phyloP scores from a whole-genome alignment of 106 monocot species.

The Chionographis japonica region DNA sequence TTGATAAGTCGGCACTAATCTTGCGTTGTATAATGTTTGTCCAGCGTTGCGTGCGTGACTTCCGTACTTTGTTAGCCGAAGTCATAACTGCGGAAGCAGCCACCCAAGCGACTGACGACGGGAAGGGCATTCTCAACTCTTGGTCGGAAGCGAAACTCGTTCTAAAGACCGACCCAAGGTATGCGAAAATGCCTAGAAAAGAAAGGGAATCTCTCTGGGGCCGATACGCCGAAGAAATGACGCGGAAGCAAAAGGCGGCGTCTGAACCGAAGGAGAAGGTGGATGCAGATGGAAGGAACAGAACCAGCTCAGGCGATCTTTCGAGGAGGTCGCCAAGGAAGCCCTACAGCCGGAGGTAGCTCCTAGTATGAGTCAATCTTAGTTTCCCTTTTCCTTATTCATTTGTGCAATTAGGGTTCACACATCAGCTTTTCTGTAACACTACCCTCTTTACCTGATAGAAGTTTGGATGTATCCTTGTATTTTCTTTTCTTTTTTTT shows the following conservation, averaged over 20 bases:
- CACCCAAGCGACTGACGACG: slow-evolving; percentile 24
- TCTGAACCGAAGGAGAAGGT: slow-evolving; percentile 35
- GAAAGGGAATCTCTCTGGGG: slow-evolving; percentile 76
- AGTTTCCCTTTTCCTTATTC: too few relatives aligned
- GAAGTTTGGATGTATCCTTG: too few relatives aligned
- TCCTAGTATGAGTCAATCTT: not conserved
- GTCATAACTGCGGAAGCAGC: slow-evolving; percentile 60
- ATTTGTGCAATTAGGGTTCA: too few relatives aligned
- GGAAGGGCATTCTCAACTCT: slow-evolving; percentile 61
- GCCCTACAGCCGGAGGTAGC: slow-evolving; percentile 16
- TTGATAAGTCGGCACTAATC: too few relatives aligned
- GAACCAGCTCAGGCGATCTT: slow-evolving; percentile 1
- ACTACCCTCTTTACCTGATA: too few relatives aligned
- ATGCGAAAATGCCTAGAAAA: slow-evolving; percentile 74
- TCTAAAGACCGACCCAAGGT: slow-evolving; percentile 69
- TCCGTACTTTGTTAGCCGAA: slow-evolving; percentile 49
- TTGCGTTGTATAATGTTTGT: not conserved
- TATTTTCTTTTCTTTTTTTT: too few relatives aligned
- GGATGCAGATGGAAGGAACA: slow-evolving; percentile 35
- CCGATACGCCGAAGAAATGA: slow-evolving; percentile 44
- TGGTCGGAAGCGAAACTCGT: slow-evolving; percentile 82
- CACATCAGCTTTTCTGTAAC: too few relatives aligned
- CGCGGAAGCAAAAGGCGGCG: slow-evolving; percentile 36
- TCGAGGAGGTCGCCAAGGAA: slow-evolving; percentile 17
- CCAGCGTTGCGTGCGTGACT: slow-evolving; percentile 80